Conservation (phyloP, 2,329 filamentous ascomycete genomes). For the Cordyceps pruinosa region DNA sequence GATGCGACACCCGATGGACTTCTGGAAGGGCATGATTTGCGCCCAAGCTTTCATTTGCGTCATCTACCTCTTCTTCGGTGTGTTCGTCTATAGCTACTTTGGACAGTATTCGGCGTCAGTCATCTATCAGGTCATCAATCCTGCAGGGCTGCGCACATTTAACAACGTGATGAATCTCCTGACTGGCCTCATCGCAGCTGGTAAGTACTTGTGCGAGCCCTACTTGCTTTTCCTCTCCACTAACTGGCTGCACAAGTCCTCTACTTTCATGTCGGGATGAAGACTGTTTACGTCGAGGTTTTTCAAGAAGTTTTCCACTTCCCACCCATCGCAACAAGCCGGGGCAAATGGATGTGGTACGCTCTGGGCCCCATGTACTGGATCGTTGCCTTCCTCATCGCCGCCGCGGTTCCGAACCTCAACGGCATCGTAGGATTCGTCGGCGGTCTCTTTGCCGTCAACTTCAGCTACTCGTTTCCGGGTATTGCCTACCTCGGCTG, state of each 20-base stretch:
- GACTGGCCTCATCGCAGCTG: conserved; percentile 35
- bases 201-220: conserved; percentile 9
- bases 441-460: conserved; percentile 45
- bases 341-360: conserved; percentile 44
- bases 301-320: conserved; percentile 40
- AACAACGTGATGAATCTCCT: conserved; percentile 36
- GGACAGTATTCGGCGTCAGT: conserved; percentile 42
- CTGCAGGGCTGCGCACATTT: conserved; percentile 35
- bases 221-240: background rate
- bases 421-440: conserved; percentile 41
- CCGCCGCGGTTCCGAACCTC: conserved; percentile 46
- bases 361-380: conserved; percentile 48
- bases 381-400: conserved; percentile 47
- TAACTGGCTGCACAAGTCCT: conserved; percentile 21
- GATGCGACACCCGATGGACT: conserved; percentile 38
- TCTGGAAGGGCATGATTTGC: conserved; percentile 33
- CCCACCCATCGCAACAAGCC: conserved; percentile 38
- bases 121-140: conserved; percentile 33
- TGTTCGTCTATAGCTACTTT: conserved; percentile 37
- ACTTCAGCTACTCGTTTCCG: conserved; percentile 54
- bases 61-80: conserved; percentile 34
- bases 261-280: conserved; percentile 49
- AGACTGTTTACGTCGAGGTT: conserved; percentile 45
- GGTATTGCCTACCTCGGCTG: conserved; percentile 21
- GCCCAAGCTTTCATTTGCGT: conserved; percentile 34